Evolutionary conservation across 306 rosid species (phyloP), one percentile per base, ranked within the genome.

Genomic region (Trichosanthes cucumerina): DNA sequence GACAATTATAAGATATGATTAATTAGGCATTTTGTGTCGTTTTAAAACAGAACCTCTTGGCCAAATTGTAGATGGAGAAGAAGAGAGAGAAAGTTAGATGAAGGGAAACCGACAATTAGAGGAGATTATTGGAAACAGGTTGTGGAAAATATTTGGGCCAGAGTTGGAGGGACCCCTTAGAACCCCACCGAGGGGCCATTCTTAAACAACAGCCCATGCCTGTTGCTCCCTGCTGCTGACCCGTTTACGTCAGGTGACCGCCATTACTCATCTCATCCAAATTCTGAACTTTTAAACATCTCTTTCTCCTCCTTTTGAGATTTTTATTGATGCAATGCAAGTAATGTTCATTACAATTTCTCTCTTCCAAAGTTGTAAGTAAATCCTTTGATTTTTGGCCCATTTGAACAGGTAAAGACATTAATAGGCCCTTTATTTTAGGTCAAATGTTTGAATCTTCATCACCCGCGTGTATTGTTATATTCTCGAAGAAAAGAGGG

Each of bases 181-280:
- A 9, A 41, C 46, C n/a, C 71, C 46, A 64, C 71, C 23, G 71
- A 34, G 72, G 72, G 49, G 43, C 5, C 43, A 63, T 33, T 23
- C 43, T 31, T 65, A 36, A 60, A 65, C 47, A 65, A 65, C 73
- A 65, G 49, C 73, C 49, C 47, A 65, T 65, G 73, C 73, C 9
- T 36, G 41, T 19, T 65, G 49, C 73, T 38, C 73, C 28, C 49
- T 33, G 24, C 69, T n/a, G 64, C 23, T 58, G 34, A 58, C 64
- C 64, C 64, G 64, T 58, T 60, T 28, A 39, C 39, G n/a, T 33
- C 70, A 63, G 23, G 23, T 16, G 43, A 18, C 70, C 41, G 44
- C 43, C 72, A 64, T 64, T 64, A 18, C 47, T 36, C 23, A 15
- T 6, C 66, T 18, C 70, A 63, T 63, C 70, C 70, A 63, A 63